Evolutionary conservation across 371 early-diverging fungal genomes (phyloP), one percentile per base, ranked within the genome.

Genomic region (Mortierella sp.): DNA sequence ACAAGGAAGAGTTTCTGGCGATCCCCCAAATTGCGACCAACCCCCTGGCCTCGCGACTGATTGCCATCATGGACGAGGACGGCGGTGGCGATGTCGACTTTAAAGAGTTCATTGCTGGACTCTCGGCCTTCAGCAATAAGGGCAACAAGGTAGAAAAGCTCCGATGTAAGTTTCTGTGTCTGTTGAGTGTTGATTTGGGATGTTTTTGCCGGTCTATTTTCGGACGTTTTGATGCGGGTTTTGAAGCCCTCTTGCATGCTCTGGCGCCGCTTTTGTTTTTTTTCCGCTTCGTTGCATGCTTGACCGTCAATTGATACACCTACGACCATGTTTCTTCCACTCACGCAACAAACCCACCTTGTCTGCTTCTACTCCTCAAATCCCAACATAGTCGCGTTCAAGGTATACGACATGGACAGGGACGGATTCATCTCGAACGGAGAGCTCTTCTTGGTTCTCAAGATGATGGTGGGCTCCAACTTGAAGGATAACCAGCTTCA

Each of bases 321-420:
- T 5, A 14, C n/a, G 19, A 34, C 19, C 16, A 74, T 26, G 24
- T 31, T 34, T 57, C 31, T 48, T 28, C 50, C 9, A 46, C 43
- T 11, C 73, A 28, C 34, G 61, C 50, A n/a, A n/a, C 11, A 48
- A 44, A 43, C 16, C 37, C 34, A 28, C 28, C 5, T 50, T 69
- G n/a, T 43, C 57, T 59, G 24, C 51, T 50, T 50, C 46, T 50
- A 53, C 43, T 37, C 40, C 43, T n/a, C n/a, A n/a, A n/a, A 40
- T 40, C 43, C 6, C 43, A 40, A 40, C 6, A 50, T 87, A 97
- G 96, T 98, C 90, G 98, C 98, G 0, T 99, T 99, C 91, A 97
- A 96, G 82, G 96, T 99, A n/a, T 99, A 99, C 88, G 99, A 99
- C 84, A 98, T 98, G 93, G 98, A 99, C 90, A 93, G 98, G 67